These are phyloP conservation scores for Hygrophila difformis DNA, from an alignment of 257 asterid species.

Conservation along the genomic window DNA sequence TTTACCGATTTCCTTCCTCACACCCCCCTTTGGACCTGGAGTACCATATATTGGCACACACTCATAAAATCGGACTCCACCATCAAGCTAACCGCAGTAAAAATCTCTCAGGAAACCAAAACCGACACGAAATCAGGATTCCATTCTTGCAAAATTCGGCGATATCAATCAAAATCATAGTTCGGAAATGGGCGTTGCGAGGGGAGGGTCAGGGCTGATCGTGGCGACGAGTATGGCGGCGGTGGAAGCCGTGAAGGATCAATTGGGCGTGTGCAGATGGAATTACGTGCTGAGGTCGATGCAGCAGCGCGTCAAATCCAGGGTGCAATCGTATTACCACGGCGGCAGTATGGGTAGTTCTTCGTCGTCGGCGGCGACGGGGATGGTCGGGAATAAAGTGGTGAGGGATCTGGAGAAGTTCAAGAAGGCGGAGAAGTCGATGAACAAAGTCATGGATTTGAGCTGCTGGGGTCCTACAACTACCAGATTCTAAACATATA, in stretches of 20 bases:
- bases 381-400: background rate
- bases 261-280: constrained; percentile 49
- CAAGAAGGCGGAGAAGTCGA: constrained; percentile 25
- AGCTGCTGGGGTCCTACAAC: constrained; percentile 55
- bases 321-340: constrained; percentile 10
- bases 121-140: no score
- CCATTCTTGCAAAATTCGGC: no score
- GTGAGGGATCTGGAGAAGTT: constrained; percentile 16
- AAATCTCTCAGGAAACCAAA: no score
- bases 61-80: no score
- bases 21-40: no score
- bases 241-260: constrained; percentile 43
- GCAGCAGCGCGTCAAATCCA: constrained; percentile 26
- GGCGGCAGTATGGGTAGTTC: background rate
- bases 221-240: constrained; percentile 48
- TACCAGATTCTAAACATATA: constrained; percentile 30
- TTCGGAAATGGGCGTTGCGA: no score
- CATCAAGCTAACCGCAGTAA: no score
- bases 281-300: constrained; percentile 26
- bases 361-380: background rate
- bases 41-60: no score
- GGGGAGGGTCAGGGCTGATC: constrained; percentile 17
- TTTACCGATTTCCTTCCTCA: no score
- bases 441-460: constrained; percentile 39
- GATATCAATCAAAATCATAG: no score